Evolutionary conservation across 495 filamentous ascomycete genomes (phyloP).

Genomic region (Aspergillus coremiiformis): DNA sequence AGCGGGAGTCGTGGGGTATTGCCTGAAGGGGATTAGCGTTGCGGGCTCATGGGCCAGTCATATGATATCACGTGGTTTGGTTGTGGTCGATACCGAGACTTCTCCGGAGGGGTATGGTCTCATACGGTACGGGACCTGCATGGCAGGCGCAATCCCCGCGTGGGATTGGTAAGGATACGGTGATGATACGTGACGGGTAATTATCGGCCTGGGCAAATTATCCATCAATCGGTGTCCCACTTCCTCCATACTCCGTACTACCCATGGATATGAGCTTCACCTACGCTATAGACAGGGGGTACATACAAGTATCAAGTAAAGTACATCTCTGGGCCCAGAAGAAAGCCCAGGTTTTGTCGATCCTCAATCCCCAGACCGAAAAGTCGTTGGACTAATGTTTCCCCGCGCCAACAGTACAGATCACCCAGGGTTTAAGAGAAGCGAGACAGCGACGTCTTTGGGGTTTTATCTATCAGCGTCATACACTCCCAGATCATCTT

Average conservation of each 20-base stretch:
- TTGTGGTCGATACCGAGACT: not conserved
- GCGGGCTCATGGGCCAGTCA: not conserved
- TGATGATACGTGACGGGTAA: slow-evolving; percentile 13
- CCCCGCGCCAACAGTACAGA: not conserved
- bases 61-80: slow-evolving; percentile 14
- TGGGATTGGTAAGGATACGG: slow-evolving; percentile 4
- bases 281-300: too few species aligned
- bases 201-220: slow-evolving; percentile 2
- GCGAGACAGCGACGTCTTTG: too few species aligned
- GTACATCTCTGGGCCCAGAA: too few species aligned
- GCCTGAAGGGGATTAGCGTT: not conserved
- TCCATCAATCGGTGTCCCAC: slow-evolving; percentile 5
- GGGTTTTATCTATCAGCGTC: slow-evolving; percentile 6
- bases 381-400: too few species aligned
- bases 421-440: not conserved
- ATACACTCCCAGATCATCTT: slow-evolving; percentile 6
- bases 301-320: too few species aligned
- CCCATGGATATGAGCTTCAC: too few species aligned
- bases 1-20: slow-evolving; percentile 9
- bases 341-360: slow-evolving; percentile 6
- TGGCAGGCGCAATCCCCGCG: slow-evolving; percentile 4
- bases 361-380: not conserved
- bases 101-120: not conserved
- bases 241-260: too few species aligned
- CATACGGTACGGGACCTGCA: slow-evolving; percentile 14